phyloP scores from a whole-genome alignment of 2,329 filamentous ascomycete species.

The Clarireedia paspali region DNA sequence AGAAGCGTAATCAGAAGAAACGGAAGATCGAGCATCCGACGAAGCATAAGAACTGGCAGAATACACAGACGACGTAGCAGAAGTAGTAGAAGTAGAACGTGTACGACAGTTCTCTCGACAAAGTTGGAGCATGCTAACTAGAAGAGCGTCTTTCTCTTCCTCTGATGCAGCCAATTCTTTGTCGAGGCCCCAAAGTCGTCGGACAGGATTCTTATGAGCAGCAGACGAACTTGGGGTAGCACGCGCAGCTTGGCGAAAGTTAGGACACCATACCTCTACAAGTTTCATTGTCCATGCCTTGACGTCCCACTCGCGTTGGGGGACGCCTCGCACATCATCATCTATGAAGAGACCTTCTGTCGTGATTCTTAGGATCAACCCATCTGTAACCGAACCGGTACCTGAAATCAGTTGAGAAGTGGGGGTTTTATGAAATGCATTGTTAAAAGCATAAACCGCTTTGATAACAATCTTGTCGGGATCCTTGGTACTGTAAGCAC shows the following conservation, averaged over 20 bases:
- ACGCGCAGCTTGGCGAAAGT: slow-evolving; percentile 40
- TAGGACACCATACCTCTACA: slow-evolving; percentile 79
- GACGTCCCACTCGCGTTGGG: slow-evolving; percentile 97
- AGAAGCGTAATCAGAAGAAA: slow-evolving; percentile 25
- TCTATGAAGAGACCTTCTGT: slow-evolving; percentile 96
- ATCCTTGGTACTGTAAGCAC: slow-evolving; percentile 78
- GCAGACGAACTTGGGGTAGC: slow-evolving; percentile 25
- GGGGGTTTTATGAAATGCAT: slow-evolving; percentile 79
- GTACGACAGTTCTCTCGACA: slow-evolving; percentile 59
- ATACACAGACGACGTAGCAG: slow-evolving; percentile 30
- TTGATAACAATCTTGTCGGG: slow-evolving; percentile 95
- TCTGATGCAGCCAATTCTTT: slow-evolving; percentile 37
- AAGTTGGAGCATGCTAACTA: slow-evolving; percentile 52
- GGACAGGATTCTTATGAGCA: slow-evolving; percentile 22
- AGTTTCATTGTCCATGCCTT: slow-evolving; percentile 96
- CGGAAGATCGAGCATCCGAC: slow-evolving; percentile 21
- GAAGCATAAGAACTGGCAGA: slow-evolving; percentile 29
- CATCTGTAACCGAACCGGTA: slow-evolving; percentile 81
- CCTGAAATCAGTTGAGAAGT: slow-evolving; percentile 83
- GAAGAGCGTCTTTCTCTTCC: slow-evolving; percentile 59
- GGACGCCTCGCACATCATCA: slow-evolving; percentile 82
- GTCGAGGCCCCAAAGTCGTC: slow-evolving; percentile 33
- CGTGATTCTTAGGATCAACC: slow-evolving; percentile 82
- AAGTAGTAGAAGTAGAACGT: slow-evolving; percentile 32
- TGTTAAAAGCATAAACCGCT: slow-evolving; percentile 88